Evolutionary conservation across 1,284 basidiomycete genomes (phyloP), one percentile per base, ranked within the genome.

Genomic region (Austropuccinia psidii): DNA sequence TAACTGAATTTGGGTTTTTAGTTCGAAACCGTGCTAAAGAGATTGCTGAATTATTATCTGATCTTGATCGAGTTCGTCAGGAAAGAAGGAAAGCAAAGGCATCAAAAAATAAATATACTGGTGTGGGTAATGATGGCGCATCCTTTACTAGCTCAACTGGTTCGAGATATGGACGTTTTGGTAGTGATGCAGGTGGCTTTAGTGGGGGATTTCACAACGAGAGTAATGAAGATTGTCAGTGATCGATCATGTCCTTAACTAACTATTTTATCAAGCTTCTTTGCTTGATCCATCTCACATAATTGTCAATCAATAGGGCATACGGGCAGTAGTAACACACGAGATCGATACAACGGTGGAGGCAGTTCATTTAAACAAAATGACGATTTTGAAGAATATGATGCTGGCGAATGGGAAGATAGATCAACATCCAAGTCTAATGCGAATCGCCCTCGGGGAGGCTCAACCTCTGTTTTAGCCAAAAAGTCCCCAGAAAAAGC

Each of bases 1-100:
- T 49, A 57, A 39, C 68, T 29, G 27, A 35, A 65, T 24, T 43
- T 29, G 29, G 41, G 73, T 69, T 11, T 27, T 19, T 78, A 95
- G 94, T 98, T 60, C 90, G 95, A 61, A 97, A 97, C 81, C 88
- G 95, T 29, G 88, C 96, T 24, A 90, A 89, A 74, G 95, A 98
- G 81, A 85, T 99, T 17, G 90, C 90, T 13, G 89, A 93, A 62
- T 84, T 99, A 0, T 85, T 99, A 0, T 85, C 87, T 0, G 95
- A 98, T 80, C 89, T 98, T 5, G 95, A 98, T 43, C 87, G 87
- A 77, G 95, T 98, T 76, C 87, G 95, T 58, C 77, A 81, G 2
- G 96, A 98, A 81, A 87, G 95, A 52, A 86, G 93, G 52, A 97
- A 95, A 82, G 96, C 95, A 31, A 94, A 95, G 79, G 79, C 84